These are phyloP conservation scores for Petunia secreta DNA, from an alignment of 257 asterid species.

Conservation along the genomic window DNA sequence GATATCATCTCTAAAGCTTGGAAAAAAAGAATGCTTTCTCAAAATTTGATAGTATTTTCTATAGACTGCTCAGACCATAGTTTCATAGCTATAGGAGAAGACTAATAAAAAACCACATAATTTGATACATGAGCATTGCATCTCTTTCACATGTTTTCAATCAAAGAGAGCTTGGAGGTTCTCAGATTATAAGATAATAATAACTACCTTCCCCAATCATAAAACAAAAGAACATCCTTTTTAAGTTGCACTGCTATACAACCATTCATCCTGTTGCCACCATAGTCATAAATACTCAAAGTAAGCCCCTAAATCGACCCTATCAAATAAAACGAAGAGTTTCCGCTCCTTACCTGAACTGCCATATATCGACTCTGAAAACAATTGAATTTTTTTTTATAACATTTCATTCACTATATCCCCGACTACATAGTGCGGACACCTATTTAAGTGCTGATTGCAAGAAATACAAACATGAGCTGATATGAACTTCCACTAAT, in stretches of 20 bases:
- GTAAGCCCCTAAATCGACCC: too few species aligned
- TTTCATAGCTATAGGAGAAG: background rate
- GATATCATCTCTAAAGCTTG: background rate
- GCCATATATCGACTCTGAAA: background rate
- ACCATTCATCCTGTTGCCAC: background rate
- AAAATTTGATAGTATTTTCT: background rate
- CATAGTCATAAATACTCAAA: background rate
- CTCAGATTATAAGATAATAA: background rate
- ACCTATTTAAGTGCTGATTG: too few species aligned
- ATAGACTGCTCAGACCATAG: background rate
- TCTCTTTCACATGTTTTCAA: background rate
- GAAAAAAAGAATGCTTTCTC: background rate
- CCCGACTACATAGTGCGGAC: too few species aligned
- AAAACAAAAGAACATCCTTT: background rate
- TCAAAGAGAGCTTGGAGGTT: background rate
- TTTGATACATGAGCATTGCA: background rate
- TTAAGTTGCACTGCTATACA: background rate
- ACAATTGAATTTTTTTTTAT: background rate
- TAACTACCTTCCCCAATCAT: background rate
- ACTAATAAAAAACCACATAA: conserved; percentile 2
- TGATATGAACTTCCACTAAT: background rate
- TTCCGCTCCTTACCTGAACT: background rate
- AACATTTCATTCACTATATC: too few species aligned
- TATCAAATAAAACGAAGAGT: background rate
- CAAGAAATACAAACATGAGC: too few species aligned